A percentile compares a stretch with the other conserved stretches of the same genome.
phyloP scores from a whole-genome alignment of 176 grass and related monocot genomes.

The Elymus sibiricus region DNA sequence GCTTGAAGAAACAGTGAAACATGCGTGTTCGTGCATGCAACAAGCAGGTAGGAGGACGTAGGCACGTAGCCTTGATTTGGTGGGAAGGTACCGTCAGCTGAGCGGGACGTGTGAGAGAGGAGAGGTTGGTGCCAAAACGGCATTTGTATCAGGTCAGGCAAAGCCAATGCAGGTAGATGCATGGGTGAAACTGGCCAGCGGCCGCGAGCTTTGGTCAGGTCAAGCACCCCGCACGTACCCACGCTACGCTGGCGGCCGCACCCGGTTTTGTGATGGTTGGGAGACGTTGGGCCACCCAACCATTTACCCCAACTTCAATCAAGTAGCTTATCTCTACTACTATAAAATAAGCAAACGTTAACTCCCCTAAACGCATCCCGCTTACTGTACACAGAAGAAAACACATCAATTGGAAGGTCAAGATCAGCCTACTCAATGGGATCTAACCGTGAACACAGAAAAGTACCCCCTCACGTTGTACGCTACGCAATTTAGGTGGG shows the following conservation, averaged over 20 bases:
- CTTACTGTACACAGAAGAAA: too few species aligned
- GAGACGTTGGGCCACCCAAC: slow-evolving; percentile 31
- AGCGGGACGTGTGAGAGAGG: background rate
- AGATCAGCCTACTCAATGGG: too few species aligned
- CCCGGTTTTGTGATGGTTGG: background rate
- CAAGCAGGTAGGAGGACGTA: too few species aligned
- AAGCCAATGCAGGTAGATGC: too few species aligned
- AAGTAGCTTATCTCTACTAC: background rate
- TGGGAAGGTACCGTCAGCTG: background rate
- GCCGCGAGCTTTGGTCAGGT: background rate
- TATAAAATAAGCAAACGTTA: too few species aligned
- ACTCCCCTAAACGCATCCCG: too few species aligned
- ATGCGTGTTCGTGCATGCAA: background rate
- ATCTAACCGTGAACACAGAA: too few species aligned
- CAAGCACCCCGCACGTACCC: background rate
- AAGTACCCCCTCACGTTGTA: too few species aligned
- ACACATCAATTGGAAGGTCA: too few species aligned
- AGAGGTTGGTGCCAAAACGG: background rate
- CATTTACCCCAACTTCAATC: background rate
- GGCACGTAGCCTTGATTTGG: background rate
- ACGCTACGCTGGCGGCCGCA: background rate
- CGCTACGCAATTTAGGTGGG: too few species aligned
- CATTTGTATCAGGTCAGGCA: background rate
- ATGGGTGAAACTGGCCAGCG: too few species aligned
- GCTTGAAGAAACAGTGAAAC: background rate